Percentiles rank a stretch among this genome's conserved stretches.
Conservation (phyloP, 2,329 filamentous ascomycete species). For the Aureobasidium sp. region DNA sequence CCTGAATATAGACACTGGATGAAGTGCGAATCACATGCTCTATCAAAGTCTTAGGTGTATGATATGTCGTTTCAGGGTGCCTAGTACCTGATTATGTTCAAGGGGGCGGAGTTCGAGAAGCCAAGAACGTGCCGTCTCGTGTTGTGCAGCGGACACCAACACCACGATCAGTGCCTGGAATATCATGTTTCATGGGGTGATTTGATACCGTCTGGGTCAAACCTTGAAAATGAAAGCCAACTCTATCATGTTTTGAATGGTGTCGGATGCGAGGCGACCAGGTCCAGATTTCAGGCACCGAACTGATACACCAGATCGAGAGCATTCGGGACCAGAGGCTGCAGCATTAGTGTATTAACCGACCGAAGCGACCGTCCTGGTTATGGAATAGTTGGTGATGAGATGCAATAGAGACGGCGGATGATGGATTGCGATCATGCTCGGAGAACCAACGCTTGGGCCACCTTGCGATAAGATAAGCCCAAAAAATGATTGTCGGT, state of each 20-base stretch:
- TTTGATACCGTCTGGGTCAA: background rate
- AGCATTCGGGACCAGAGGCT: too few species aligned
- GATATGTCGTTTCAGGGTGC: background rate
- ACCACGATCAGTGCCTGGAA: background rate
- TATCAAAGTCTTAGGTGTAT: background rate
- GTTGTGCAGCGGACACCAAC: background rate
- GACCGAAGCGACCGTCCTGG: too few species aligned
- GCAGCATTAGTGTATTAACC: too few species aligned
- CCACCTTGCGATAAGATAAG: constrained; percentile 7
- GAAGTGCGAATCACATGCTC: background rate
- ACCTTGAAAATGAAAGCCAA: background rate
- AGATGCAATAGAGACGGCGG: too few species aligned
- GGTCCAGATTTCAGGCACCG: background rate
- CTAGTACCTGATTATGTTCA: background rate
- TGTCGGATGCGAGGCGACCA: background rate
- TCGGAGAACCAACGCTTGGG: background rate
- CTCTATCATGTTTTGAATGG: background rate
- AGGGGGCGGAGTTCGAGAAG: background rate
- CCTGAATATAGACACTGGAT: background rate
- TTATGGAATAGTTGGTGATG: too few species aligned
- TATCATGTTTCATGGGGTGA: background rate
- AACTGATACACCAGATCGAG: background rate
- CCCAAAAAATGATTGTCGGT: constrained; percentile 7
- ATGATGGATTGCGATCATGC: too few species aligned
- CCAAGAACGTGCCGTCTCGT: constrained; percentile 10